Conservation (phyloP, 2,329 filamentous ascomycete genomes). For the Aspergillus quadrilineatus region DNA sequence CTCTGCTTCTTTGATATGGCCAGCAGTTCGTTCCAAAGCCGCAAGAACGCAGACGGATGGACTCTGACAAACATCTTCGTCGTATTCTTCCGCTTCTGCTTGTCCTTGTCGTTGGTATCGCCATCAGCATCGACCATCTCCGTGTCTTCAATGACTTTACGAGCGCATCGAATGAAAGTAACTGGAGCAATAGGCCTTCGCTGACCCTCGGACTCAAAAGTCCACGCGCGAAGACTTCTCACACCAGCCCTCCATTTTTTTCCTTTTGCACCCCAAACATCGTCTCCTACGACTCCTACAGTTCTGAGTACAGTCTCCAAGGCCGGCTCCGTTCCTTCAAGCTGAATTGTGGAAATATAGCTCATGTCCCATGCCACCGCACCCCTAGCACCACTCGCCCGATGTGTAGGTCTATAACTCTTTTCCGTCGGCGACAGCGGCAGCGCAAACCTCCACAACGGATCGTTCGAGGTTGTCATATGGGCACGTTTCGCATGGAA, state of each 20-base stretch:
- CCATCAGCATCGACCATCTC: conserved; percentile 36
- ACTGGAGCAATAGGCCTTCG: conserved; percentile 67
- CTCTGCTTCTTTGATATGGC: conserved; percentile 60
- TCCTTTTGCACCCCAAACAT: conserved; percentile 63
- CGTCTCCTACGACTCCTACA: conserved; percentile 60
- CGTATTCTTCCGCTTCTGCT: conserved; percentile 37
- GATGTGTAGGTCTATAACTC: conserved; percentile 82
- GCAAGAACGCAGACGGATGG: conserved; percentile 74
- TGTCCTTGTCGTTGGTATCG: conserved; percentile 17
- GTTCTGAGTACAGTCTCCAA: conserved; percentile 66
- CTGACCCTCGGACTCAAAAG: conserved; percentile 55
- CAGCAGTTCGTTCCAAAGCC: conserved; percentile 63
- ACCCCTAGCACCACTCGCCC: conserved; percentile 71
- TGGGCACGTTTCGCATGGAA: conserved; percentile 90
- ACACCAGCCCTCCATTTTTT: conserved; percentile 69
- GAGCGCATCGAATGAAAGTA: conserved; percentile 72
- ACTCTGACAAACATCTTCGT: conserved; percentile 67
- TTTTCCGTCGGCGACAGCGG: conserved; percentile 86
- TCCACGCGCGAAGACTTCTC: conserved; percentile 58
- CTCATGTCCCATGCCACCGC: conserved; percentile 90
- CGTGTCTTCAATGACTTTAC: conserved; percentile 31
- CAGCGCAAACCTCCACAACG: conserved; percentile 87
- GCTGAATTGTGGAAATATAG: conserved; percentile 81
- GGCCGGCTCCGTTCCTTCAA: conserved; percentile 66
- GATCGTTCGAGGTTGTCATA: conserved; percentile 76